Evolutionary conservation across 2,329 filamentous ascomycete genomes (phyloP), one percentile per base, ranked within the genome.

Genomic region (Fusarium sp.): DNA sequence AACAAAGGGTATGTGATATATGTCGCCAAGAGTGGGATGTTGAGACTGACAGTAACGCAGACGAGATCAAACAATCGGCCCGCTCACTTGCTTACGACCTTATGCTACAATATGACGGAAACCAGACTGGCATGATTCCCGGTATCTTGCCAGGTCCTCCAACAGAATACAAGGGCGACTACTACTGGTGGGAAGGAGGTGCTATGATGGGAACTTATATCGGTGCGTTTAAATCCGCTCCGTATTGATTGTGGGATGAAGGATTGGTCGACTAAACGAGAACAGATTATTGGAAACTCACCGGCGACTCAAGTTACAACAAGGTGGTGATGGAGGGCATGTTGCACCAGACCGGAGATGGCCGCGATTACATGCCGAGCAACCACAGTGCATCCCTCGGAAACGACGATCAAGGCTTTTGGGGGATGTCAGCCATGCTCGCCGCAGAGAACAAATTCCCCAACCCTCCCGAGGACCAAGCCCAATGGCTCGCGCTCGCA

Each of bases 171-270:
- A 75, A 74, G 51, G 86, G 86, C 67, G 82, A 85, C 64, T 90
- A 90, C 76, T 92, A 92, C 82, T 93, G 90, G 90, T 93, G 90
- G 90, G 88, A 92, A 75, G 88, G 87, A 7, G 87, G 88, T 52
- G 87, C 88, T 15, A 83, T 93, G 79, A 91, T 90, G 83, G 87
- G 89, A 65, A 86, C 88, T 1, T 80, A 91, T 70, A 82, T 92
- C 43, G 89, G 72, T 74, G 24, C 33, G 70, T 62, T n/a, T 15
- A 17, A 6, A 17, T 11, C 6, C 10, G 28, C 4, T 6, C 9
- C 9, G 33, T 0, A 1, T 3, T 10, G 3, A 3, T 9, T 10
- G 0, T 7, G 7, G 5, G 1, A 11, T 1, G 4, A 6, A 3
- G 8, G 19, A 37, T 14, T n/a, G 17, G 35, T n/a, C 19, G 53